Percentiles rank a stretch among this genome's conserved stretches.
These are phyloP conservation scores for Exophiala calicioides DNA, from an alignment of 2,329 filamentous ascomycete genomes.

Conservation along the genomic window DNA sequence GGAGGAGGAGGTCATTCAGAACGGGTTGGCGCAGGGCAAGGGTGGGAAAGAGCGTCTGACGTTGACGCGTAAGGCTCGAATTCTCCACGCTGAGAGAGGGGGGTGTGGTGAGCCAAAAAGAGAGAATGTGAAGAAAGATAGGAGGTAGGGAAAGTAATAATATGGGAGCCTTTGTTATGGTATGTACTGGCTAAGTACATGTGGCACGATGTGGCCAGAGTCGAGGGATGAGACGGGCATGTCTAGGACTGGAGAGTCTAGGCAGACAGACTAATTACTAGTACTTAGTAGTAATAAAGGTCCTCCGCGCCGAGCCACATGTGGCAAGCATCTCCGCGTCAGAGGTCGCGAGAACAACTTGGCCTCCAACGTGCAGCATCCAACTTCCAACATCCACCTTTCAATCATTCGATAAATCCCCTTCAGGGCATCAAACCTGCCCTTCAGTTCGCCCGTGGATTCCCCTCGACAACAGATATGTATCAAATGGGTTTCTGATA, in stretches of 20 bases:
- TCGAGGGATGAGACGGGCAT: no score
- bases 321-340: no score
- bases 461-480: slow-evolving; percentile 12
- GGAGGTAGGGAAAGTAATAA: not conserved
- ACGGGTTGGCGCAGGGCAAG: no score
- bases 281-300: no score
- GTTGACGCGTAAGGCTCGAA: no score
- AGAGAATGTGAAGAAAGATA: not conserved
- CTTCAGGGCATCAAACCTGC: slow-evolving; percentile 3
- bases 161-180: not conserved
- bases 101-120: not conserved
- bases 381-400: no score
- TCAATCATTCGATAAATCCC: not conserved
- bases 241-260: not conserved
- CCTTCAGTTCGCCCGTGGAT: slow-evolving; percentile 8
- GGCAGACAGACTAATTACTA: no score
- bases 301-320: slow-evolving; percentile 4
- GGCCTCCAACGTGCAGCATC: slow-evolving; percentile 13
- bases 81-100: no score
- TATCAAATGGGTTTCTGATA: slow-evolving; percentile 17
- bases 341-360: slow-evolving; percentile 12
- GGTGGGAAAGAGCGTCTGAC: no score
- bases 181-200: no score
- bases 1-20: no score
- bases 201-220: no score